Evolutionary conservation across 2,329 filamentous ascomycete genomes (phyloP), one percentile per base, ranked within the genome.

Genomic region (Hypoxylon sp.): DNA sequence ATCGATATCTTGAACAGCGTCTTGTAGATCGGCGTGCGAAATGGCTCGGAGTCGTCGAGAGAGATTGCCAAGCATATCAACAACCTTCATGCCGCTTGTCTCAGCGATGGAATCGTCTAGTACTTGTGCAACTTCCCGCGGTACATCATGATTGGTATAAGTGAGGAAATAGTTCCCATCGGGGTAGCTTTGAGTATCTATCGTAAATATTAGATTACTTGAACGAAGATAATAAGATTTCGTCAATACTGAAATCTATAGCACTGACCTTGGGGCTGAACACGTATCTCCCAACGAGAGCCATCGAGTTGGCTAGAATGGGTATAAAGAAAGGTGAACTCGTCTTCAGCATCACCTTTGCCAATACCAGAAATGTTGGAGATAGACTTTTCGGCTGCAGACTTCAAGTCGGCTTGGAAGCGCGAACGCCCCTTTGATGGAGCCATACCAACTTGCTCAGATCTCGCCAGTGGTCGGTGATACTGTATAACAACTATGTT

Each of bases 301-400:
- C 74, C 65, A 2, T 52, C 19, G 1, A 62, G 39, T 2, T 79
- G 58, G 6, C 51, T 44, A 2, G 71, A 47, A 55, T 78, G 74
- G 8, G 56, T 65, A 63, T 80, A 91, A 4, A 77, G 80, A 74
- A 94, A 90, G 13, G 83, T 83, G 59, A 96, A 81, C 59, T 91
- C 87, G 52, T 91, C 91, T 75, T 94, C 90, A 30, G 91, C 89
- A 4, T 89, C 87, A 15, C 90, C 90, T 34, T 80, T 79, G 32
- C 79, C 78, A 22, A 97, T 78, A 32, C 81, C 73, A 49, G 78
- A 78, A 49, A 95, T 59, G 19, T 71, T 55, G 1, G 62, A 34
- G 13, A 70, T 59, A 20, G 22, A 30, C 24, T 64, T 63, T 4
- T 69, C 56, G 4, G 56, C 24, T 20, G 68, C 71, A 20, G 52